A percentile compares a stretch with the other conserved stretches of the same genome.
Conservation (phyloP, 139 green algal species). For the Gonium pectorale region DNA sequence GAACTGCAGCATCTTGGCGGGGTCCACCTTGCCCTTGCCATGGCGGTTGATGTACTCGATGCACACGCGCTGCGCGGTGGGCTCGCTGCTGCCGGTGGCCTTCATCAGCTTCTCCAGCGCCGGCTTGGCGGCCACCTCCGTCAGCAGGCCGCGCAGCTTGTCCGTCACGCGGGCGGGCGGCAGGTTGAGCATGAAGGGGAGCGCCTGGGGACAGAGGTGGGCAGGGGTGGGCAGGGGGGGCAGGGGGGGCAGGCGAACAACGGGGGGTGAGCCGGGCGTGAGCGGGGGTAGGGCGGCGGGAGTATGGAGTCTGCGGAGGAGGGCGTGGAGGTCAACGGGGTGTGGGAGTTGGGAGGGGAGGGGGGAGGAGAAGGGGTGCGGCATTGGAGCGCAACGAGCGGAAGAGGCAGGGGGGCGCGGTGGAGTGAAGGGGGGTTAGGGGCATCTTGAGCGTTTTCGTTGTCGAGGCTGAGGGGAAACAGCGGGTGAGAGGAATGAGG, state of each 20-base stretch:
- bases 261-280: background rate
- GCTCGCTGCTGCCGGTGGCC: conserved; percentile 30
- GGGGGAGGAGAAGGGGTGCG: background rate
- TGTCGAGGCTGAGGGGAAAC: too few species aligned
- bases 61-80: conserved; percentile 38
- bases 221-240: background rate
- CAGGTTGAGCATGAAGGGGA: conserved; percentile 47
- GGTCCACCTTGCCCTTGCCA: conserved; percentile 32
- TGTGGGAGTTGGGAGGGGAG: background rate
- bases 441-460: too few species aligned
- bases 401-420: too few species aligned
- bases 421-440: too few species aligned
- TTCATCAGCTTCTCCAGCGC: conserved; percentile 45
- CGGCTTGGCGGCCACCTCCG: conserved; percentile 39
- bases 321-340: background rate
- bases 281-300: background rate
- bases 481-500: too few species aligned
- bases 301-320: background rate
- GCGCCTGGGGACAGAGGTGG: conserved; percentile 17
- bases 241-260: background rate
- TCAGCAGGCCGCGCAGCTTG: conserved; percentile 40
- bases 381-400: too few species aligned
- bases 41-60: conserved; percentile 45
- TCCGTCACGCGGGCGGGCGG: conserved; percentile 36
- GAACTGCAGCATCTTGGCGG: conserved; percentile 34